Conservation (phyloP, 768 basidiomycete genomes). For the Fomitopsis serialis region DNA sequence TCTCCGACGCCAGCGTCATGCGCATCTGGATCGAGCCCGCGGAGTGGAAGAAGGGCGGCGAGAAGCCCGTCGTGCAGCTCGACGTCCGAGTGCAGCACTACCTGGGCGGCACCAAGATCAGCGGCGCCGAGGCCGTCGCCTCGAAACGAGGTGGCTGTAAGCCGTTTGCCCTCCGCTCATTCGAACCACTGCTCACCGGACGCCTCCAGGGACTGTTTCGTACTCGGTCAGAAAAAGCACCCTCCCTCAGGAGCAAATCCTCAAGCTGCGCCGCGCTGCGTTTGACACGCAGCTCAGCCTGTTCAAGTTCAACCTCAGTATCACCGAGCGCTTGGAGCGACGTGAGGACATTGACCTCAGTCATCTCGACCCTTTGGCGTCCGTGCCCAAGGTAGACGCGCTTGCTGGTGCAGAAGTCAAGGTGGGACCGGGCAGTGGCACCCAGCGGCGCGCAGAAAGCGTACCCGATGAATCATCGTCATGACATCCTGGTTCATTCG, state of each 20-base stretch:
- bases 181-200: background rate
- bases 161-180: background rate
- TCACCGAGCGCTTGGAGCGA: background rate
- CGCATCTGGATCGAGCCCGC: conserved; percentile 66
- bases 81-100: conserved; percentile 43
- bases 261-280: conserved; percentile 5
- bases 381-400: no score
- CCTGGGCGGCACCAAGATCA: conserved; percentile 31
- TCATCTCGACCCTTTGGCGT: background rate
- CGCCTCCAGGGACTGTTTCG: conserved; percentile 8
- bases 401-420: no score
- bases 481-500: no score
- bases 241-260: conserved; percentile 5
- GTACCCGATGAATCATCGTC: no score
- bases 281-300: conserved; percentile 10
- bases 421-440: no score
- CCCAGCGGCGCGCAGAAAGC: no score
- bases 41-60: conserved; percentile 39
- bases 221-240: conserved; percentile 7
- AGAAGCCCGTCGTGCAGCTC: conserved; percentile 52
- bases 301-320: background rate
- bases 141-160: conserved; percentile 6
- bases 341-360: background rate
- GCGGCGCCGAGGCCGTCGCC: conserved; percentile 22
- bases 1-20: conserved; percentile 35